Percentiles rank a stretch among this genome's conserved stretches.
Evolutionary conservation across 2,329 filamentous ascomycete genomes (phyloP).

Genomic region (Grosmannia huntii): DNA sequence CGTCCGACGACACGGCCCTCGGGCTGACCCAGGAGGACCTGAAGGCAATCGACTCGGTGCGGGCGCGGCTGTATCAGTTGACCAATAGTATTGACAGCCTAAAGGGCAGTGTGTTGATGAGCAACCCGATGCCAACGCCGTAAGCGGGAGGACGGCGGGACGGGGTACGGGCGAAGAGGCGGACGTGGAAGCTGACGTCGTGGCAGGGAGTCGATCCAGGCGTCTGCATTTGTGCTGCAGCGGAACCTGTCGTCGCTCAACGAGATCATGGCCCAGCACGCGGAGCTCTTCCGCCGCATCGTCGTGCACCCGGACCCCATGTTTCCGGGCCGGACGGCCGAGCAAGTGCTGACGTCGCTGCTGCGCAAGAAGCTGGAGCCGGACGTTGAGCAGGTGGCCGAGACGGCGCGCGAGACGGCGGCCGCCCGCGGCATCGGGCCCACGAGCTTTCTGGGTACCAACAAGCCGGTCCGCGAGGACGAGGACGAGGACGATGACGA

Average conservation of each 20-base stretch:
- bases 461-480: slow-evolving; percentile 22
- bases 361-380: slow-evolving; percentile 78
- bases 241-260: slow-evolving; percentile 56
- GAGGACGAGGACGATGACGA: slow-evolving; percentile 18
- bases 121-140: slow-evolving; percentile 55
- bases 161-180: too few species aligned
- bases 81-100: slow-evolving; percentile 55
- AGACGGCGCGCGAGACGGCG: slow-evolving; percentile 42
- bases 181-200: background rate
- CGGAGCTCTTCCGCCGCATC: slow-evolving; percentile 54
- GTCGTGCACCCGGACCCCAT: slow-evolving; percentile 66
- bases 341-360: slow-evolving; percentile 52
- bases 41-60: slow-evolving; percentile 58
- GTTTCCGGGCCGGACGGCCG: slow-evolving; percentile 58
- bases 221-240: slow-evolving; percentile 58
- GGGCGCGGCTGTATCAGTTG: slow-evolving; percentile 55
- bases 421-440: slow-evolving; percentile 18
- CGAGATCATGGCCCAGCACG: slow-evolving; percentile 50
- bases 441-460: slow-evolving; percentile 20
- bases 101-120: slow-evolving; percentile 44
- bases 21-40: slow-evolving; percentile 45
- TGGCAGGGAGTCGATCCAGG: slow-evolving; percentile 60
- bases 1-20: slow-evolving; percentile 23
- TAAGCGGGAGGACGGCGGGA: slow-evolving; percentile 24
- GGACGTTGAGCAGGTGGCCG: slow-evolving; percentile 59